phyloP scores from a whole-genome alignment of 192 early-diverging fungal species.

The Ambispora gerdemannii region DNA sequence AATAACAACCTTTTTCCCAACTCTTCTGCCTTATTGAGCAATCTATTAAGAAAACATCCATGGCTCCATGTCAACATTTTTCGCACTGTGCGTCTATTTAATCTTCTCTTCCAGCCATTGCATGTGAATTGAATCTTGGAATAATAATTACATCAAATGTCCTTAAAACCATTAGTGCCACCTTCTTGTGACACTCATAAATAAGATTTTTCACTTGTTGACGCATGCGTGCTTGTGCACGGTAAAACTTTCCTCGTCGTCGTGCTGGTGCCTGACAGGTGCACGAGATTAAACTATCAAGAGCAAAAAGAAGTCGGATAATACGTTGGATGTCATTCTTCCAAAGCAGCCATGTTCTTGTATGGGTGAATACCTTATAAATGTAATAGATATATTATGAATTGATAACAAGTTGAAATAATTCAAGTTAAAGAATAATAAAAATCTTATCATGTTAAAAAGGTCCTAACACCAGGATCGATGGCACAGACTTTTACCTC shows the following conservation, averaged over 20 bases:
- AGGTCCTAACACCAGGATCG: slow-evolving; percentile 1
- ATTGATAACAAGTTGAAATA: neutral
- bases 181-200: slow-evolving; percentile 2
- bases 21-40: slow-evolving; percentile 4
- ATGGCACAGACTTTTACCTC: neutral
- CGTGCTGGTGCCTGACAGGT: slow-evolving; percentile 3
- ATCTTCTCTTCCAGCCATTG: neutral
- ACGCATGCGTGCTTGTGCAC: neutral
- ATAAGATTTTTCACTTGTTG: slow-evolving; percentile 6
- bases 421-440: neutral
- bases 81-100: neutral
- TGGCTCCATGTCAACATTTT: slow-evolving; percentile 12
- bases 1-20: slow-evolving; percentile 2
- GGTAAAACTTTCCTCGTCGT: neutral
- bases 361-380: neutral
- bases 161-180: neutral
- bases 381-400: neutral
- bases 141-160: slow-evolving; percentile 10
- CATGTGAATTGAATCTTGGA: neutral
- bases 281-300: neutral
- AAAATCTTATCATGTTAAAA: neutral
- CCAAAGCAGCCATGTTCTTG: slow-evolving; percentile 1
- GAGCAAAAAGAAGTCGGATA: neutral
- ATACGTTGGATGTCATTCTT: neutral
- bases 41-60: neutral